Conservation (phyloP, 2,329 filamentous ascomycete genomes). For the Bipolaris sorokiniana region DNA sequence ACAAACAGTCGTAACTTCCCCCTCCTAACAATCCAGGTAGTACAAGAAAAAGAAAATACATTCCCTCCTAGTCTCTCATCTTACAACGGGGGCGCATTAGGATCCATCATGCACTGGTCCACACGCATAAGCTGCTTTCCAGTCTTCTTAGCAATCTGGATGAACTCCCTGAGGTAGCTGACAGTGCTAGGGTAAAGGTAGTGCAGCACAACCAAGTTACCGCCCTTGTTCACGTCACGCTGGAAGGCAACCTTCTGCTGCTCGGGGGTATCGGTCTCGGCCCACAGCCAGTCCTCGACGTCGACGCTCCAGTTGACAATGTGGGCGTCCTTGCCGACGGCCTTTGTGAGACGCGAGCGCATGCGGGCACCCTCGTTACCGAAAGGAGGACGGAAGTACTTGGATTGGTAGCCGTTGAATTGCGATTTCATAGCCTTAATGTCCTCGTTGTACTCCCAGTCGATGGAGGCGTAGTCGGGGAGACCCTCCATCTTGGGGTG, state of each 20-base stretch:
- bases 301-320: conserved; percentile 74
- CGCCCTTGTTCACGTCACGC: conserved; percentile 66
- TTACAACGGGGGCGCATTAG: conserved; percentile 56
- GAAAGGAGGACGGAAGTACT: conserved; percentile 73
- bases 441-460: conserved; percentile 67
- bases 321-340: conserved; percentile 55
- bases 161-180: conserved; percentile 67
- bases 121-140: conserved; percentile 71
- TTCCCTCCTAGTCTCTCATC: not conserved
- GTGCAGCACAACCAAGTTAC: conserved; percentile 71
- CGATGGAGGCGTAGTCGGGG: conserved; percentile 59
- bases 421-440: conserved; percentile 55
- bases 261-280: conserved; percentile 65
- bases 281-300: conserved; percentile 75
- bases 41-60: not conserved
- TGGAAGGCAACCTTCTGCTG: conserved; percentile 71
- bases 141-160: conserved; percentile 66
- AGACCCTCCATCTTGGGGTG: conserved; percentile 71
- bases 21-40: not conserved
- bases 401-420: conserved; percentile 44
- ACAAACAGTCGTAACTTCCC: not conserved
- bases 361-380: conserved; percentile 71
- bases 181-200: conserved; percentile 71
- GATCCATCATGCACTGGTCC: conserved; percentile 70
- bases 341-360: conserved; percentile 64